A percentile compares a stretch with the other conserved stretches of the same genome.
Evolutionary conservation across 768 basidiomycete genomes (phyloP).

Genomic region (Trametes gibbosa): DNA sequence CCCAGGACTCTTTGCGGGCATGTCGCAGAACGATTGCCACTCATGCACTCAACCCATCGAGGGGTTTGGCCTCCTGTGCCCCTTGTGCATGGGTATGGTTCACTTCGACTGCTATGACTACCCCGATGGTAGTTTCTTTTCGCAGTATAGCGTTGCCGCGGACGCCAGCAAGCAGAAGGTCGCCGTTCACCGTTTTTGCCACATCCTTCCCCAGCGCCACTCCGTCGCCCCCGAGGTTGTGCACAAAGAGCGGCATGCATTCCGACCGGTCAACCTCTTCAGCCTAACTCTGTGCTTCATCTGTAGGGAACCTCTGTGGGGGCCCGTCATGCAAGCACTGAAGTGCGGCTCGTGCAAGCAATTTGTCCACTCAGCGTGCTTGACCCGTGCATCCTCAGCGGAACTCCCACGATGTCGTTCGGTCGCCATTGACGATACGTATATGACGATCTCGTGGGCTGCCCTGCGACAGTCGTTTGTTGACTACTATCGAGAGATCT

Average conservation of each 20-base stretch:
- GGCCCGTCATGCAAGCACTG: constrained; percentile 57
- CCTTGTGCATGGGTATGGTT: constrained; percentile 64
- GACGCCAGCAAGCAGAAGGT: constrained; percentile 52
- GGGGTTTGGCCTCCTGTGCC: constrained; percentile 73
- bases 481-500: constrained; percentile 46
- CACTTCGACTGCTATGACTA: constrained; percentile 82
- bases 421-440: constrained; percentile 38
- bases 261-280: constrained; percentile 64
- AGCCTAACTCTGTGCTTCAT: constrained; percentile 67
- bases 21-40: constrained; percentile 48
- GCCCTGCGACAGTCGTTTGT: constrained; percentile 57
- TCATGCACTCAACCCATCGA: constrained; percentile 51
- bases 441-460: constrained; percentile 51
- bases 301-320: constrained; percentile 76
- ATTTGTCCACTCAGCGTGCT: constrained; percentile 59
- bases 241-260: constrained; percentile 44
- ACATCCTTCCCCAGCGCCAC: constrained; percentile 37
- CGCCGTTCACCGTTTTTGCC: constrained; percentile 62
- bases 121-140: constrained; percentile 56
- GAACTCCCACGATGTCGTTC: constrained; percentile 40
- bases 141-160: constrained; percentile 48
- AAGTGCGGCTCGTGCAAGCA: constrained; percentile 61
- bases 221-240: constrained; percentile 20
- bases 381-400: constrained; percentile 23
- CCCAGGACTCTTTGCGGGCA: constrained; percentile 28